A percentile compares a stretch with the other conserved stretches of the same genome.
phyloP scores from a whole-genome alignment of 106 monocot genomes.

The Gastrodia elata region DNA sequence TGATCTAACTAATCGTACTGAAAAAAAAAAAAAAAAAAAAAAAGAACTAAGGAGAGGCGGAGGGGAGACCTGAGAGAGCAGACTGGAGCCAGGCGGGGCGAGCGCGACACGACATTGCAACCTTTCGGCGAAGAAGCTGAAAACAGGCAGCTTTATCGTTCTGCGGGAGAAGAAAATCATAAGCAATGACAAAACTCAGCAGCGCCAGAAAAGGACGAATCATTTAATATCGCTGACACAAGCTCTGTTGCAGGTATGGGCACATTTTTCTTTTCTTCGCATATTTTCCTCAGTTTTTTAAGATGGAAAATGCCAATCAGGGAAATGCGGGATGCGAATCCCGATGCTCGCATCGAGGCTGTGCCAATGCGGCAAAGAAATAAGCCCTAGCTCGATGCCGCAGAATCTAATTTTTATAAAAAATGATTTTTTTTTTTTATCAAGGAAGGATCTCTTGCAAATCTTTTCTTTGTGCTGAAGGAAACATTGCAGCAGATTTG shows the following conservation, averaged over 20 bases:
- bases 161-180: not conserved
- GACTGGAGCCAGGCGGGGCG: slow-evolving; percentile 6
- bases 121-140: not conserved
- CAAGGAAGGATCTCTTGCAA: not conserved
- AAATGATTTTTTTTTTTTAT: not conserved
- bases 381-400: not conserved
- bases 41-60: not conserved
- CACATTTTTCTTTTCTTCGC: not conserved
- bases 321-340: not conserved
- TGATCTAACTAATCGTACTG: no score
- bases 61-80: slow-evolving; percentile 1
- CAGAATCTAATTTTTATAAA: not conserved
- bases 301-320: not conserved
- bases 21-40: not conserved
- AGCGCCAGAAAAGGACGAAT: not conserved
- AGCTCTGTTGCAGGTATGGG: not conserved
- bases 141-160: no score
- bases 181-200: not conserved
- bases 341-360: not conserved
- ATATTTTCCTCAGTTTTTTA: not conserved
- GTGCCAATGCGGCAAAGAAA: not conserved
- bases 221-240: not conserved
- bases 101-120: not conserved
- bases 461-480: not conserved
- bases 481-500: not conserved